These are phyloP conservation scores for Tulasnella sp. DNA, from an alignment of 768 basidiomycete species.

Conservation along the genomic window DNA sequence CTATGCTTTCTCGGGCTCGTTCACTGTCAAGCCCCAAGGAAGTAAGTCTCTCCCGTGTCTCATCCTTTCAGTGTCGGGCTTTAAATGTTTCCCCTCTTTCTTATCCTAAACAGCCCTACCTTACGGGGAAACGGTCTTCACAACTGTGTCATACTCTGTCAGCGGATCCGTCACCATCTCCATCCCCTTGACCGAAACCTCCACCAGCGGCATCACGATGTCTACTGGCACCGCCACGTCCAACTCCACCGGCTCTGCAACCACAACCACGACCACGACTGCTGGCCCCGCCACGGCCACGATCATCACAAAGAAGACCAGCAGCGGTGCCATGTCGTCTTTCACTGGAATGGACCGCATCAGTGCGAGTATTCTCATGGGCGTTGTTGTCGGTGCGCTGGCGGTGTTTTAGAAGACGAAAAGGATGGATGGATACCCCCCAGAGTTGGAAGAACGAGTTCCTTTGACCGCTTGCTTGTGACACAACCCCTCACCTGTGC, in stretches of 20 bases:
- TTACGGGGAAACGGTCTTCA: conserved; percentile 1
- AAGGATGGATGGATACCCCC: too few relatives aligned
- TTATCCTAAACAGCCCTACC: background rate
- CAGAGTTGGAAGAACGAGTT: too few relatives aligned
- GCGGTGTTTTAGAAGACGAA: too few relatives aligned
- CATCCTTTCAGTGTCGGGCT: background rate
- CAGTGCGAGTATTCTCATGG: background rate
- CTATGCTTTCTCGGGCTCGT: conserved; percentile 43
- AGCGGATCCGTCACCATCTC: background rate
- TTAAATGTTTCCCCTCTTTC: background rate
- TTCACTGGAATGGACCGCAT: background rate
- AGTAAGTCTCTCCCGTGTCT: conserved; percentile 34
- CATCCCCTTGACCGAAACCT: background rate
- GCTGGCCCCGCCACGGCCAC: conserved; percentile 8
- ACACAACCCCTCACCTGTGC: too few relatives aligned
- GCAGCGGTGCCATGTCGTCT: background rate
- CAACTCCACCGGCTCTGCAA: background rate
- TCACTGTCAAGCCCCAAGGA: conserved; percentile 51
- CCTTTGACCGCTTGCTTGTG: too few relatives aligned
- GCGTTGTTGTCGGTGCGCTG: background rate
- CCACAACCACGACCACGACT: background rate
- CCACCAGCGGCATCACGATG: background rate
- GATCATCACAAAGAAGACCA: background rate
- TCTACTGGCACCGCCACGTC: background rate
- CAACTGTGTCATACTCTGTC: background rate